Conservation (phyloP, 768 basidiomycete species). For the Calocera viscosa region DNA sequence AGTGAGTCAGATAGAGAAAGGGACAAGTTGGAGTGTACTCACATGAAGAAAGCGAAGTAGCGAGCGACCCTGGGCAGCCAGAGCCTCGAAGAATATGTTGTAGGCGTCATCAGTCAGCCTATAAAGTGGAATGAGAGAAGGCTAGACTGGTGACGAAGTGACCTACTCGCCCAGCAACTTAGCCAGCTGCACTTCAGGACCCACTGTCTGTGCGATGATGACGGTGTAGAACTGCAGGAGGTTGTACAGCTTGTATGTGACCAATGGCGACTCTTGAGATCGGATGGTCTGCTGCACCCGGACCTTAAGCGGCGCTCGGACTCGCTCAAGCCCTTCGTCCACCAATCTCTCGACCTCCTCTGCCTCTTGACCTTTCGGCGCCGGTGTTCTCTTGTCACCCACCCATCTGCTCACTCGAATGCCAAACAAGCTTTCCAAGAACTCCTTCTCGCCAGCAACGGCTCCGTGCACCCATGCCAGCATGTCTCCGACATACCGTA, state of each 20-base stretch:
- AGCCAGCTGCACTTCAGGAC: slow-evolving; percentile 65
- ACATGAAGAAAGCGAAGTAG: slow-evolving; percentile 37
- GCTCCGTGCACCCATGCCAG: slow-evolving; percentile 96
- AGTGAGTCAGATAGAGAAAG: slow-evolving; percentile 22
- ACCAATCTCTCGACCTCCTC: slow-evolving; percentile 68
- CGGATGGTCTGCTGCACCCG: slow-evolving; percentile 88
- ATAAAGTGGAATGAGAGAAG: not conserved
- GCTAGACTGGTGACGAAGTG: not conserved
- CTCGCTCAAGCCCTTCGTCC: slow-evolving; percentile 67
- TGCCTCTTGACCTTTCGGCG: slow-evolving; percentile 39
- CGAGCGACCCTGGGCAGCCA: slow-evolving; percentile 68
- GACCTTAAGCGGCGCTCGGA: slow-evolving; percentile 78
- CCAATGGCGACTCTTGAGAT: slow-evolving; percentile 85
- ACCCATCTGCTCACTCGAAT: slow-evolving; percentile 56
- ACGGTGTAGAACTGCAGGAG: slow-evolving; percentile 88
- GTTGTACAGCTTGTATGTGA: slow-evolving; percentile 85
- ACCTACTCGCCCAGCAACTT: slow-evolving; percentile 66
- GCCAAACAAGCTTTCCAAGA: slow-evolving; percentile 76
- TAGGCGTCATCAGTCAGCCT: slow-evolving; percentile 75
- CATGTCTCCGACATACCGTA: slow-evolving; percentile 96
- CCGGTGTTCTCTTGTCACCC: slow-evolving; percentile 49
- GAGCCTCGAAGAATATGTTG: slow-evolving; percentile 75
- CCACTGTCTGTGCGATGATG: slow-evolving; percentile 88
- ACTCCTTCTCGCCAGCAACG: slow-evolving; percentile 89
- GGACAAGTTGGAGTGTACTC: slow-evolving; percentile 15